These are phyloP conservation scores for Moesziomyces sp. DNA, from an alignment of 1,284 basidiomycete genomes.

Conservation along the genomic window DNA sequence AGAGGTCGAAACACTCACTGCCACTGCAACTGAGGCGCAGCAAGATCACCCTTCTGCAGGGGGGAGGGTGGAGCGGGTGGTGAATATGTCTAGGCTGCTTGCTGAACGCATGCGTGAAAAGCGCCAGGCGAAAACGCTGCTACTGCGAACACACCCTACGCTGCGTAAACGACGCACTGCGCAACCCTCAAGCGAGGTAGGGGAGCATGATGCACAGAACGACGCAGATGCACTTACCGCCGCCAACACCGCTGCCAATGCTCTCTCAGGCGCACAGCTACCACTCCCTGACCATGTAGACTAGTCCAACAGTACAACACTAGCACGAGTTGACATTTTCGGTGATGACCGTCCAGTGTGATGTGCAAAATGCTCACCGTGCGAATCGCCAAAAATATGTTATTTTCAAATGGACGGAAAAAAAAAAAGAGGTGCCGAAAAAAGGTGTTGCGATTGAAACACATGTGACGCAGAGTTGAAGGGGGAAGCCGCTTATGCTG, in stretches of 20 bases:
- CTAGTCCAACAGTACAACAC: neutral
- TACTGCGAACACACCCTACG: constrained; percentile 33
- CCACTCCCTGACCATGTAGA: neutral
- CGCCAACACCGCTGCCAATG: constrained; percentile 20
- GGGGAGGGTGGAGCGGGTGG: neutral
- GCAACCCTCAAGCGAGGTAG: neutral
- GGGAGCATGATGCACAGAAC: neutral
- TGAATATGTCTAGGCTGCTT: constrained; percentile 30
- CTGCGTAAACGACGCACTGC: constrained; percentile 12
- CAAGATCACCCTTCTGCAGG: neutral
- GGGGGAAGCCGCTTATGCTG: neutral
- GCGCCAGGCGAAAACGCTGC: constrained; percentile 25
- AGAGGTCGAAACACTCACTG: constrained; percentile 1
- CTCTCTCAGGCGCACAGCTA: neutral
- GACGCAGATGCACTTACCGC: constrained; percentile 10
- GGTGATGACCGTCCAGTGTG: too few species aligned
- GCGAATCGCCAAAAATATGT: too few species aligned
- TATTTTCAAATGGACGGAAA: too few species aligned
- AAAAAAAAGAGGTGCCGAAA: too few species aligned
- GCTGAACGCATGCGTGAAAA: constrained; percentile 29
- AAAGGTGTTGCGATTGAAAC: too few species aligned
- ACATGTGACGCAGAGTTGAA: neutral
- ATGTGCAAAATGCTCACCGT: too few species aligned
- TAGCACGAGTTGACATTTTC: too few species aligned
- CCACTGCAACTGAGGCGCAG: neutral